Conservation (phyloP, 1,284 basidiomycete genomes). For the Leccinum griseonigrum region DNA sequence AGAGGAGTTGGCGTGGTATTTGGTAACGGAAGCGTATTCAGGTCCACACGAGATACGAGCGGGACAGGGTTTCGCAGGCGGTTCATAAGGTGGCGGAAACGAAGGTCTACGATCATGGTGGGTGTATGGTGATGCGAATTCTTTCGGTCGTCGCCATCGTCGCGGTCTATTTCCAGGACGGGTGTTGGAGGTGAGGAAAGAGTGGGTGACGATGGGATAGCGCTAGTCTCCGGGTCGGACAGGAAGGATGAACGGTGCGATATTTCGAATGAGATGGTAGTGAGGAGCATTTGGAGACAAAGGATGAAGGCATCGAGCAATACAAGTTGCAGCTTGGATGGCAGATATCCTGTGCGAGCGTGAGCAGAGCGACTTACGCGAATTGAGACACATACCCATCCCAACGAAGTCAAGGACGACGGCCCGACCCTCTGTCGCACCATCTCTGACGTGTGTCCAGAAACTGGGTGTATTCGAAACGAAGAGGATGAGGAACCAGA, state of each 20-base stretch:
- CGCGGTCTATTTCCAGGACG: constrained; percentile 26
- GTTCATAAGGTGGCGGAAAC: constrained; percentile 46
- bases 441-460: constrained; percentile 56
- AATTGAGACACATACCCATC: constrained; percentile 48
- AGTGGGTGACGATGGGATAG: constrained; percentile 24
- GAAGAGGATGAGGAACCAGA: constrained; percentile 59
- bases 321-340: constrained; percentile 62
- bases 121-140: constrained; percentile 25
- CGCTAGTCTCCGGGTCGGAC: constrained; percentile 26
- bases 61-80: constrained; percentile 55
- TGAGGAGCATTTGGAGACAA: constrained; percentile 59
- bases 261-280: constrained; percentile 66
- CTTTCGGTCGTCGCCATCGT: constrained; percentile 22
- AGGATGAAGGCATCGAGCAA: constrained; percentile 65
- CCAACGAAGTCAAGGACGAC: constrained; percentile 76
- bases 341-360: constrained; percentile 46
- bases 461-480: constrained; percentile 57
- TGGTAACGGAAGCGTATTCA: constrained; percentile 53
- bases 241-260: constrained; percentile 35
- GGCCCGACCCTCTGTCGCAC: constrained; percentile 50
- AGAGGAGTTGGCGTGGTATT: constrained; percentile 57
- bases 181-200: constrained; percentile 20
- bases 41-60: constrained; percentile 31
- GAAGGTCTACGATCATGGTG: constrained; percentile 60
- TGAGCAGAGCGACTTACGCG: constrained; percentile 11